Base-by-base conservation (phyloP, 176 grass and related monocot species). In the Guadua angustifolia region DNA sequence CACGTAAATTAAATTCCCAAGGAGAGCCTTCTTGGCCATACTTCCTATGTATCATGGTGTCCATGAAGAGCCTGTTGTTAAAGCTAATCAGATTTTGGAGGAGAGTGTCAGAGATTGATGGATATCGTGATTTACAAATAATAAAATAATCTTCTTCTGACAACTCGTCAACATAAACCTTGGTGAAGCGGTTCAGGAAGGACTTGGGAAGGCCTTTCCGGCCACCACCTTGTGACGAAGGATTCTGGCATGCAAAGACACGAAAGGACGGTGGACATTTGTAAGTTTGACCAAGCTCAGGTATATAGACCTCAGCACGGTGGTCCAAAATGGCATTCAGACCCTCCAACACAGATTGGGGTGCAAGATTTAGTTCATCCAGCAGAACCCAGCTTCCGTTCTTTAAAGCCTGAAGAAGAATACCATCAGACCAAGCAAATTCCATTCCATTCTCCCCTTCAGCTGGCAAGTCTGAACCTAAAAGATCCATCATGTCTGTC, bases 401-500 rank as follows among this genome's bases (percentile, higher is more conserved):
- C 74, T 98, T 98, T 71, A 98, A 82, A 91, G 95, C 95, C 95
- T 98, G 88, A 43, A 98, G 92, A 89, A 98, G 95, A 80, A 98
- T 98, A 75, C 95, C 95, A 86, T 95, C 95, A 69, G 90, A 98
- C 95, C 95, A 98, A 10, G 88, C 91, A 89, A 98, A 98, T 83
- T 95, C 89, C 85, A 98, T 93, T 79, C 92, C 87, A 50, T 73
- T 91, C 19, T 78, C 85, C 47, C 90, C 89, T 82, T 98, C 90
- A 80, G 77, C 80, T 66, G 95, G 95, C 76, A 98, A 83, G 85
- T 98, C 92, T 16, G 95, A 98, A 74, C 95, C 95, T 67, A 98
- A 79, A 82, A 98, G 95, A 84, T 98, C 95, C 95, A 98, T 95
- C 92, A 98, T 98, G 71, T 98, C 95, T 57, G 95, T 98, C 91